These are phyloP conservation scores for Pyricularia grisea DNA, from an alignment of 2,329 filamentous ascomycete species.

Conservation along the genomic window DNA sequence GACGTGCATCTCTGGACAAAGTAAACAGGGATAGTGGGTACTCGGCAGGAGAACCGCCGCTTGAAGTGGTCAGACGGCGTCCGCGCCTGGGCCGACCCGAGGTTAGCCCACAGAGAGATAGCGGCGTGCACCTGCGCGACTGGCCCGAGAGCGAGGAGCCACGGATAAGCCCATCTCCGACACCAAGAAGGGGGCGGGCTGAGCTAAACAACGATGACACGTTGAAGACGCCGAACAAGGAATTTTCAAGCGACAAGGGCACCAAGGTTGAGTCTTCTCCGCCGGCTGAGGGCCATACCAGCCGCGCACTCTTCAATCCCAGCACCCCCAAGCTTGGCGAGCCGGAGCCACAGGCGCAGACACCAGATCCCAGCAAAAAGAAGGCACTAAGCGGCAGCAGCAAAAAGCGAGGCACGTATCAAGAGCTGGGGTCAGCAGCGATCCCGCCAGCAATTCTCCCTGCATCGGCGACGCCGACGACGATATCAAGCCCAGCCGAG, in stretches of 20 bases:
- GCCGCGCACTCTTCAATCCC: neutral
- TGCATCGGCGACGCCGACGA: neutral
- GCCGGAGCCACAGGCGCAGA: constrained; percentile 23
- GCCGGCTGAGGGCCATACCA: constrained; percentile 4
- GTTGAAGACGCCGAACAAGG: neutral
- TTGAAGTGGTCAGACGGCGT: constrained; percentile 26
- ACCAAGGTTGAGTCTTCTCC: constrained; percentile 6
- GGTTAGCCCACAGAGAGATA: constrained; percentile 33
- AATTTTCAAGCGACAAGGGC: neutral
- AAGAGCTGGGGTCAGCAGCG: constrained; percentile 3
- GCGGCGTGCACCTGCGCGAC: constrained; percentile 46
- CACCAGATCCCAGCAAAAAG: constrained; percentile 28
- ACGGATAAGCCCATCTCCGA: constrained; percentile 8
- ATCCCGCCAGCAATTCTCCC: constrained; percentile 5
- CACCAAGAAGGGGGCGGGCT: neutral
- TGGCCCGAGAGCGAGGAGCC: constrained; percentile 21
- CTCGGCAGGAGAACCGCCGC: constrained; percentile 30
- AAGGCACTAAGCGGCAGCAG: neutral
- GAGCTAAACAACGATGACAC: neutral
- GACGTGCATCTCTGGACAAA: constrained; percentile 11
- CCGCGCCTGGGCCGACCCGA: constrained; percentile 19
- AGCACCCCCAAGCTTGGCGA: constrained; percentile 29
- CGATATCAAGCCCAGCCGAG: neutral
- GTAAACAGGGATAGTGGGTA: constrained; percentile 41
- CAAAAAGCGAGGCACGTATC: constrained; percentile 2